A percentile compares a stretch with the other conserved stretches of the same genome.
Conservation (phyloP, 495 filamentous ascomycete genomes). For the Cudoniella acicularis region DNA sequence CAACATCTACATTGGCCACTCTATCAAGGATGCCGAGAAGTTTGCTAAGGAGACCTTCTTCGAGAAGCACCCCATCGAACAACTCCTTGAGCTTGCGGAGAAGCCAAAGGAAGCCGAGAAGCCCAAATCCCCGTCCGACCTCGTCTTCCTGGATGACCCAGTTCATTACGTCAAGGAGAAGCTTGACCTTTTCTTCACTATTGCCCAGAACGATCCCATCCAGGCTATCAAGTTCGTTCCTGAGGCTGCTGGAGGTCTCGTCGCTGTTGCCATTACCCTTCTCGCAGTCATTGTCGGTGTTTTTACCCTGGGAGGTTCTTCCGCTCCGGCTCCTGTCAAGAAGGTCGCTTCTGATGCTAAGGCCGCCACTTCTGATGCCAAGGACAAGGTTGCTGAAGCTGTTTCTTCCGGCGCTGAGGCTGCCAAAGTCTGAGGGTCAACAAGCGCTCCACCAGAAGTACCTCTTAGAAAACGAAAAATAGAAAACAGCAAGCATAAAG, state of each 20-base stretch:
- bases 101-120: slow-evolving; percentile 75
- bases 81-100: slow-evolving; percentile 73
- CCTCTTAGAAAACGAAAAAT: slow-evolving; percentile 11
- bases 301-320: slow-evolving; percentile 48
- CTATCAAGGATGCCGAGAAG: slow-evolving; percentile 85
- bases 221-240: slow-evolving; percentile 88
- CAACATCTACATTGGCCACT: slow-evolving; percentile 99
- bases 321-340: slow-evolving; percentile 35
- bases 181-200: slow-evolving; percentile 79
- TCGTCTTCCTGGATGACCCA: slow-evolving; percentile 91
- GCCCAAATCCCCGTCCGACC: slow-evolving; percentile 61
- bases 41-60: slow-evolving; percentile 90
- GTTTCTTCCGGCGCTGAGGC: slow-evolving; percentile 62
- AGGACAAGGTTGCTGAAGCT: slow-evolving; percentile 77
- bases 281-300: slow-evolving; percentile 58
- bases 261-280: slow-evolving; percentile 62
- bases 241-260: slow-evolving; percentile 80
- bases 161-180: slow-evolving; percentile 87
- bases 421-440: slow-evolving; percentile 54
- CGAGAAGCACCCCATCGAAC: slow-evolving; percentile 83
- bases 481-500: background rate
- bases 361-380: slow-evolving; percentile 62
- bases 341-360: slow-evolving; percentile 68
- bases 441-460: slow-evolving; percentile 49
- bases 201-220: slow-evolving; percentile 83